Percentiles rank a stretch among this genome's conserved stretches.
Evolutionary conservation across 305 asterid species (phyloP).

Genomic region (Rubia tinctorum): DNA sequence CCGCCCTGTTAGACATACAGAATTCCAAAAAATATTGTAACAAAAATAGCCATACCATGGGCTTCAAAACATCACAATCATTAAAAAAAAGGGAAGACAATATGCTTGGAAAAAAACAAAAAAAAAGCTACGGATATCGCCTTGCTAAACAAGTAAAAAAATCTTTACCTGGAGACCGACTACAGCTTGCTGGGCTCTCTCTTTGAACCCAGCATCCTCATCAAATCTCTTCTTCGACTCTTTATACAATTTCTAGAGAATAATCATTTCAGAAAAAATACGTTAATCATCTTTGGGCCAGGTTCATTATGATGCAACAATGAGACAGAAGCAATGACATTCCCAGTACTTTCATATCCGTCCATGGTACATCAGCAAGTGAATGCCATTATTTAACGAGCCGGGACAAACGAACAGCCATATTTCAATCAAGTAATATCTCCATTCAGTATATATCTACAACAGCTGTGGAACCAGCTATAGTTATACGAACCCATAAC

Average conservation of each 20-base stretch:
- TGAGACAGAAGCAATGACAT: background rate
- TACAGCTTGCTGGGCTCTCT: slow-evolving; percentile 85
- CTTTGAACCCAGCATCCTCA: slow-evolving; percentile 69
- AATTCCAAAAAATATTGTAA: slow-evolving; percentile 7
- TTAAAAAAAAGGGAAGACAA: background rate
- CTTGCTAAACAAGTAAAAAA: background rate
- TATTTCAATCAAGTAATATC: background rate
- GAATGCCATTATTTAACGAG: background rate
- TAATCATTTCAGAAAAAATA: background rate
- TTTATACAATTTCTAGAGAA: slow-evolving; percentile 74
- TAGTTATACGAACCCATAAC: background rate
- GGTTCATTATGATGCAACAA: background rate
- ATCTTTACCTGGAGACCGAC: slow-evolving; percentile 86
- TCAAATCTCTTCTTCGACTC: slow-evolving; percentile 87
- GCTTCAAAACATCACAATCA: background rate
- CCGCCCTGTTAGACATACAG: slow-evolving; percentile 56
- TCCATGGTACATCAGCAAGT: background rate
- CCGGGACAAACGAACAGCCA: background rate
- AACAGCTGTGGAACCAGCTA: background rate
- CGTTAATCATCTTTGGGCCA: background rate
- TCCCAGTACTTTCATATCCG: background rate
- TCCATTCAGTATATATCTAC: background rate
- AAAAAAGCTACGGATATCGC: background rate
- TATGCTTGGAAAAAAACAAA: background rate
- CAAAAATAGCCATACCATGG: background rate